Evolutionary conservation across 257 asterid species (phyloP).

Genomic region (Nicotiana sylvestris): DNA sequence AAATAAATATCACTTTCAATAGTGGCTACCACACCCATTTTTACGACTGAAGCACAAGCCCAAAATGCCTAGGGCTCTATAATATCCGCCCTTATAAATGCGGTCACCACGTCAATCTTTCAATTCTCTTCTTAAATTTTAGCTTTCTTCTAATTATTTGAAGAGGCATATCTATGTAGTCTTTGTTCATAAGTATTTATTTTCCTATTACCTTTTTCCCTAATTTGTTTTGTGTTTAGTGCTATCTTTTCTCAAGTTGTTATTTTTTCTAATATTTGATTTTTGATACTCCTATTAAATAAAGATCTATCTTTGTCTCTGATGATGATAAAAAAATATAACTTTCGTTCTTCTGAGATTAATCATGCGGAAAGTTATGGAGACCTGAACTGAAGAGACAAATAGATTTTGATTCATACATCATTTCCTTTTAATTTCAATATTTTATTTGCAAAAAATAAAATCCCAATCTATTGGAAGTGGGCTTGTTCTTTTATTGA

Average conservation of each 20-base stretch:
- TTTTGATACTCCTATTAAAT: too few relatives aligned
- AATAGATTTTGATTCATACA: background rate
- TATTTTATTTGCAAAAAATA: too few relatives aligned
- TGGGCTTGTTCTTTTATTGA: background rate
- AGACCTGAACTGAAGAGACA: slow-evolving; percentile 69
- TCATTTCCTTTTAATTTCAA: background rate
- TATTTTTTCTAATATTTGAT: too few relatives aligned
- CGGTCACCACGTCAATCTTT: background rate
- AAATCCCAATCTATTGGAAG: background rate
- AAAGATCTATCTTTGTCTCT: slow-evolving; percentile 21
- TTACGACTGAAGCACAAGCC: background rate
- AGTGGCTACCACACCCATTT: too few relatives aligned
- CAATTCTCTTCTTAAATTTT: background rate
- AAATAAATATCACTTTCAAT: too few relatives aligned
- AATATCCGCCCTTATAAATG: background rate
- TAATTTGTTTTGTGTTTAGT: background rate
- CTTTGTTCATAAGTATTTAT: background rate
- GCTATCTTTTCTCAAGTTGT: background rate
- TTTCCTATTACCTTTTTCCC: background rate
- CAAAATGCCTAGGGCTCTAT: background rate
- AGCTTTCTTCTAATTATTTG: background rate
- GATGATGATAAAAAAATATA: slow-evolving; percentile 30
- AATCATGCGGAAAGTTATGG: slow-evolving; percentile 44
- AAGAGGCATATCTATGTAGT: background rate
- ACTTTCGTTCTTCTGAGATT: slow-evolving; percentile 68